phyloP scores from a whole-genome alignment of 2,329 filamentous ascomycete genomes.

The Fusarium citri region DNA sequence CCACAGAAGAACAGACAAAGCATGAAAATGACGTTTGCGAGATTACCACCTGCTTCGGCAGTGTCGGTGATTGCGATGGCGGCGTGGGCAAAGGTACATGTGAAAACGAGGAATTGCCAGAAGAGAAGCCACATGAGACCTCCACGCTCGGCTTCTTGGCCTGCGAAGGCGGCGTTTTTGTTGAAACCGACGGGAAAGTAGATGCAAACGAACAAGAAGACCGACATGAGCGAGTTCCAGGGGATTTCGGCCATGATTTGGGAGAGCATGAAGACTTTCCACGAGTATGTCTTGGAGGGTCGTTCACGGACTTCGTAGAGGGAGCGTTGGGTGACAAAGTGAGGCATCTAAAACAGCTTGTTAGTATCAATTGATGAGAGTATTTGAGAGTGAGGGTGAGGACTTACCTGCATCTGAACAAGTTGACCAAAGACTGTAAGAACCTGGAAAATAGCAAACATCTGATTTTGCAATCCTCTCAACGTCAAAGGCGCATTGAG shows the following conservation, averaged over 20 bases:
- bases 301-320: conserved; percentile 89
- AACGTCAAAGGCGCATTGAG: conserved; percentile 76
- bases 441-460: conserved; percentile 88
- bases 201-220: conserved; percentile 81
- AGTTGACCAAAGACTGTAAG: conserved; percentile 84
- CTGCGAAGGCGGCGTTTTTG: conserved; percentile 65
- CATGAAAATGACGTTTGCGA: conserved; percentile 74
- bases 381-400: fast-evolving
- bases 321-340: conserved; percentile 83
- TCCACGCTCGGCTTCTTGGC: conserved; percentile 61
- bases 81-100: conserved; percentile 74
- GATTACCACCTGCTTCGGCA: conserved; percentile 74
- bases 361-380: fast-evolving
- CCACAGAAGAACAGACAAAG: conserved; percentile 73
- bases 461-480: conserved; percentile 87
- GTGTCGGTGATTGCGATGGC: conserved; percentile 72
- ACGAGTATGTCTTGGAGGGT: conserved; percentile 85
- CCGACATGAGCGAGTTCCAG: conserved; percentile 81
- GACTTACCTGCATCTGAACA: conserved; percentile 60
- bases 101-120: conserved; percentile 74
- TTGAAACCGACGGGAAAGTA: conserved; percentile 88
- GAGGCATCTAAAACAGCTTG: conserved; percentile 76
- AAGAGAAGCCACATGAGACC: conserved; percentile 76
- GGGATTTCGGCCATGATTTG: conserved; percentile 87
- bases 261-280: conserved; percentile 86